phyloP scores from a whole-genome alignment of 257 asterid species.

The Gynochthodes officinalis region DNA sequence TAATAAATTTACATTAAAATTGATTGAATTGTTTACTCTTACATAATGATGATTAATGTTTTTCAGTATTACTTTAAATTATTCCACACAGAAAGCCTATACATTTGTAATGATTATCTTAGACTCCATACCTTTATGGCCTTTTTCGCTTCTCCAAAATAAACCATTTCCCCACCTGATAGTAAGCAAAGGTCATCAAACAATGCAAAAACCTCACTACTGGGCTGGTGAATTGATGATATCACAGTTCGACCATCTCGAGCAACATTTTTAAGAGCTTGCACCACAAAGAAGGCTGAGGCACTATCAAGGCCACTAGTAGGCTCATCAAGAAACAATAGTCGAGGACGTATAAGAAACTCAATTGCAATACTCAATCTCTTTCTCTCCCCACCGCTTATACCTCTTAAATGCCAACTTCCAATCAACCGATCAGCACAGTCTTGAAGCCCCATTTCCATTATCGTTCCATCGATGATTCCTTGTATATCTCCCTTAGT shows the following conservation, averaged over 20 bases:
- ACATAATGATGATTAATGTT: too few species aligned
- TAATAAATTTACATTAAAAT: too few species aligned
- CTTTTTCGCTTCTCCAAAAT: slow-evolving; percentile 79
- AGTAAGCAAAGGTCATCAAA: slow-evolving; percentile 85
- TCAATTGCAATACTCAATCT: slow-evolving; percentile 90
- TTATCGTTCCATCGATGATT: slow-evolving; percentile 65
- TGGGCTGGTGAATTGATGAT: slow-evolving; percentile 93
- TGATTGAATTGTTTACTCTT: too few species aligned
- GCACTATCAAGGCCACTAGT: slow-evolving; percentile 98
- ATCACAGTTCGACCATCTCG: slow-evolving; percentile 92
- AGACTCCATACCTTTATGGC: slow-evolving; percentile 55
- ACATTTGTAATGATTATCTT: background rate
- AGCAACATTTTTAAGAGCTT: slow-evolving; percentile 78
- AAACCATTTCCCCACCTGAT: slow-evolving; percentile 84
- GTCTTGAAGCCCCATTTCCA: slow-evolving; percentile 87
- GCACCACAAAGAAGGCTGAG: slow-evolving; percentile 83
- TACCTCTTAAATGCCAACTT: slow-evolving; percentile 85
- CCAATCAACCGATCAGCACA: slow-evolving; percentile 77
- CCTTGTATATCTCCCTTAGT: slow-evolving; percentile 43
- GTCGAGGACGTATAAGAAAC: slow-evolving; percentile 71
- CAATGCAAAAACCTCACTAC: slow-evolving; percentile 87
- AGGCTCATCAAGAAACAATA: slow-evolving; percentile 90
- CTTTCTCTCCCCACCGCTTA: slow-evolving; percentile 94
- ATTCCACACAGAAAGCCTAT: too few species aligned
- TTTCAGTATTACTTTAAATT: too few species aligned